Conservation (phyloP, 1,284 basidiomycete species). For the Mycena citricolor region DNA sequence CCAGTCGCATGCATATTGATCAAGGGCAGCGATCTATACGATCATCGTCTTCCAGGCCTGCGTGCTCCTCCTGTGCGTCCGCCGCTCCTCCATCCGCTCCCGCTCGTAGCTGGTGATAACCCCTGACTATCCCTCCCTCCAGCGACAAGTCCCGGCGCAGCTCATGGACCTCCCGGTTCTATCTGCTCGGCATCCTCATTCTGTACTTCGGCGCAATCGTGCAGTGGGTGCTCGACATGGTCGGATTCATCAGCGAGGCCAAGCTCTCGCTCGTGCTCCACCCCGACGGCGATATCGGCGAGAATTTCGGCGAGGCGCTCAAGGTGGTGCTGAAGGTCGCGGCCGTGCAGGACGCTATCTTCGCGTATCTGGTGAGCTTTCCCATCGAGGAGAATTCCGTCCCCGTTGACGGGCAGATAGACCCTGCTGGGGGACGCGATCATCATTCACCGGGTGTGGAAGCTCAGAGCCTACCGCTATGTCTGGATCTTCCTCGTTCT, state of each 20-base stretch:
- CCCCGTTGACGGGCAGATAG: no score
- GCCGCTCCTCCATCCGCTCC: no score
- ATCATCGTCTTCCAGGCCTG: conserved; percentile 3
- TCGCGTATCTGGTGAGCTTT: conserved; percentile 15
- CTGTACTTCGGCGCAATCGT: conserved; percentile 13
- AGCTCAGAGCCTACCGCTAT: conserved; percentile 1
- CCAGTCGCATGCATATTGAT: neutral
- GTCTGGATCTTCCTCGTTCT: conserved; percentile 9
- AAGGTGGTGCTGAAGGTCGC: neutral
- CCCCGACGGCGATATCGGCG: neutral
- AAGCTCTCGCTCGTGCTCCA: conserved; percentile 6
- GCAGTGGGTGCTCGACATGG: conserved; percentile 15
- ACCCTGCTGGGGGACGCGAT: conserved; percentile 16
- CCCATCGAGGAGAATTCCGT: no score
- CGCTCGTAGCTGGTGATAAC: no score
- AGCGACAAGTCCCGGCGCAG: no score
- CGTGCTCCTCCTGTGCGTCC: conserved; percentile 8
- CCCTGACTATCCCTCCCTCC: no score
- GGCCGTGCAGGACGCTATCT: conserved; percentile 8
- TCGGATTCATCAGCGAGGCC: conserved; percentile 10
- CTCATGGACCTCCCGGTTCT: no score
- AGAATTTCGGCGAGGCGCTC: conserved; percentile 1
- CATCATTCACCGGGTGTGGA: conserved; percentile 12
- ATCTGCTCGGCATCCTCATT: conserved; percentile 3
- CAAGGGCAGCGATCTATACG: conserved; percentile 9